Evolutionary conservation across 768 basidiomycete species (phyloP), one percentile per base, ranked within the genome.

Genomic region (Serendipita sp.): DNA sequence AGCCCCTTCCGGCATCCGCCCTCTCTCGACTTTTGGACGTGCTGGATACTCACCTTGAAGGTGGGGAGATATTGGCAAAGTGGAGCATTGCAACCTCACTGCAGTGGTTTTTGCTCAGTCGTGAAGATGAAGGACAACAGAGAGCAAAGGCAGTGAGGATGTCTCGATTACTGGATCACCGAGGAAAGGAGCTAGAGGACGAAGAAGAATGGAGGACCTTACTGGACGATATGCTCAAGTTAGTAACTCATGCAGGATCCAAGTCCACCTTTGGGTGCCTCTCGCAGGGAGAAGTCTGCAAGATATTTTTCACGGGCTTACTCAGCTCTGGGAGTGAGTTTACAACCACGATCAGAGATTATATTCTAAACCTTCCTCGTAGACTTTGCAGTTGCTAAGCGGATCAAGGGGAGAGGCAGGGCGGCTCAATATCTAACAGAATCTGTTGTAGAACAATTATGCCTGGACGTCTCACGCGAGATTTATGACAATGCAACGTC

Each of bases 401-500:
- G 53, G 17, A 58, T 58, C 53, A 58, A 58, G 53, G 53, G 53
- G 9, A 22, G 53, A 28, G 53, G 53, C 11, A 58, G 31, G 9
- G 53, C 31, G 11, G 22, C 53, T 31, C 22, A 58, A 24, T 58
- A 58, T 34, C 53, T 58, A 9, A 33, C 53, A 58, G 53, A 75
- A 26, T 71, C 75, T 24, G 72, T 73, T 3, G 72, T 88, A 3
- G 93, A 97, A 72, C 81, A 85, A 33, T 81, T 95, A 13, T 92
- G 90, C 67, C 74, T 99, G 20, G 71, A 82, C 1, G 83, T 83
- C 44, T 91, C 90, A 2, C 81, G 82, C 51, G 96, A 98, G 74
- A 83, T 96, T 65, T 99, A 98, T 72, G 92, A 97, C 70, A 97
- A 97, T 68, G 88, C 96, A 2, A 84, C 79, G 65, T 87, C 84